These are phyloP conservation scores for Agrocybe chaxingu DNA, from an alignment of 768 basidiomycete genomes.

Conservation along the genomic window DNA sequence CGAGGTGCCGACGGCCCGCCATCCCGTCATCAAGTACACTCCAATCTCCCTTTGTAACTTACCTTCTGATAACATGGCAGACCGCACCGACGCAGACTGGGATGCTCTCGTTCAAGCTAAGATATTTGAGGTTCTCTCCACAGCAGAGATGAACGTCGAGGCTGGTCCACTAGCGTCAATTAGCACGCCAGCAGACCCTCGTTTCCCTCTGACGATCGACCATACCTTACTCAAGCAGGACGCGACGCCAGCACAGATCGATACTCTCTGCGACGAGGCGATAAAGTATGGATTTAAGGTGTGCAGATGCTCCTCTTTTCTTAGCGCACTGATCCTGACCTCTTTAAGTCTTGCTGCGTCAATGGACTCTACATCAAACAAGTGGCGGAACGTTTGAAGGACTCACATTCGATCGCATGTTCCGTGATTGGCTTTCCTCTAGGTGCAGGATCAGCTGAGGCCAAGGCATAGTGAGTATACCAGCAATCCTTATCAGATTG, in stretches of 20 bases:
- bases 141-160: neutral
- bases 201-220: conserved; percentile 39
- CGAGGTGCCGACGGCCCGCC: no score
- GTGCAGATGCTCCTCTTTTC: neutral
- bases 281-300: conserved; percentile 48
- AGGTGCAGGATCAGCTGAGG: conserved; percentile 39
- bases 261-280: conserved; percentile 46
- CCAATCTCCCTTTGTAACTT: neutral
- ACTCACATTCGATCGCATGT: conserved; percentile 37
- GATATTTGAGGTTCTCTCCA: conserved; percentile 22
- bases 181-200: conserved; percentile 22
- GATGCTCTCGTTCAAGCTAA: conserved; percentile 23
- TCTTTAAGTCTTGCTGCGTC: conserved; percentile 45
- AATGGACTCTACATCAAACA: conserved; percentile 42
- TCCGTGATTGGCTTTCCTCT: conserved; percentile 52
- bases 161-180: conserved; percentile 20
- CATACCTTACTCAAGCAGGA: conserved; percentile 51
- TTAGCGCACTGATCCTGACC: neutral
- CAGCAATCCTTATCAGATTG: no score
- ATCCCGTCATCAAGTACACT: no score
- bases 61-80: conserved; percentile 14
- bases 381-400: conserved; percentile 35
- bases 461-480: conserved; percentile 41
- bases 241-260: conserved; percentile 41
- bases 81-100: conserved; percentile 32